Evolutionary conservation across 2,329 filamentous ascomycete species (phyloP).

Genomic region (Hirsutella minnesotensis): DNA sequence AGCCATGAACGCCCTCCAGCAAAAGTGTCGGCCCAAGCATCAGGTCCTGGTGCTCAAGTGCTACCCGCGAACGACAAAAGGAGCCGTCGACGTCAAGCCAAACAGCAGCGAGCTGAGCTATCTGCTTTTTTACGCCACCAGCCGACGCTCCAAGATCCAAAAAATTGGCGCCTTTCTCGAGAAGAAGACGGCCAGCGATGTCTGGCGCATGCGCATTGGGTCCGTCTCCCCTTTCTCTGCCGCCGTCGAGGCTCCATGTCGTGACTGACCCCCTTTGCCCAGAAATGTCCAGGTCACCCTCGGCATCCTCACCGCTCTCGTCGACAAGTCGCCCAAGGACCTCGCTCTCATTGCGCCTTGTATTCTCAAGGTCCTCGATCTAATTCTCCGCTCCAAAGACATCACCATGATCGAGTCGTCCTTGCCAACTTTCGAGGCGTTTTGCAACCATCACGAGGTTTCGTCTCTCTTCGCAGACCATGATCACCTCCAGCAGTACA

Average conservation of each 20-base stretch:
- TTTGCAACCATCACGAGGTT: conserved; percentile 81
- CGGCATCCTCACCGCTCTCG: conserved; percentile 79
- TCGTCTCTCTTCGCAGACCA: conserved; percentile 78
- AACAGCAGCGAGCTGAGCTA: conserved; percentile 97
- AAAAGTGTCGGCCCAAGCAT: conserved; percentile 80
- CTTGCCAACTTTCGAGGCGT: conserved; percentile 72
- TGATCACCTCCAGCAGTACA: conserved; percentile 70
- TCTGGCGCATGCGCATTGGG: conserved; percentile 81
- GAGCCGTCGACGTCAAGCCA: conserved; percentile 82
- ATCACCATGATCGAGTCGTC: conserved; percentile 90
- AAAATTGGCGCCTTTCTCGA: conserved; percentile 94
- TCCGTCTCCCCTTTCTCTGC: conserved; percentile 25
- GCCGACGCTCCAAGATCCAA: conserved; percentile 85
- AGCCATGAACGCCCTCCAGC: conserved; percentile 54
- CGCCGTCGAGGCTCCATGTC: neutral
- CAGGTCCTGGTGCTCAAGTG: conserved; percentile 93
- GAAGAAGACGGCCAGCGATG: conserved; percentile 84
- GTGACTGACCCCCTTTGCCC: neutral
- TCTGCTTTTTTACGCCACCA: conserved; percentile 91
- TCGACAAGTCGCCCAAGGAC: conserved; percentile 87
- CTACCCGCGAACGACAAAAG: conserved; percentile 87
- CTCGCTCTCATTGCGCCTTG: conserved; percentile 78
- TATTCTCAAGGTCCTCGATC: conserved; percentile 73
- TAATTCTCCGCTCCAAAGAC: conserved; percentile 74
- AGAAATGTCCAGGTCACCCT: conserved; percentile 93